A percentile compares a stretch with the other conserved stretches of the same genome.
Evolutionary conservation across 768 basidiomycete genomes (phyloP).

Genomic region (Termitomyces sp.): DNA sequence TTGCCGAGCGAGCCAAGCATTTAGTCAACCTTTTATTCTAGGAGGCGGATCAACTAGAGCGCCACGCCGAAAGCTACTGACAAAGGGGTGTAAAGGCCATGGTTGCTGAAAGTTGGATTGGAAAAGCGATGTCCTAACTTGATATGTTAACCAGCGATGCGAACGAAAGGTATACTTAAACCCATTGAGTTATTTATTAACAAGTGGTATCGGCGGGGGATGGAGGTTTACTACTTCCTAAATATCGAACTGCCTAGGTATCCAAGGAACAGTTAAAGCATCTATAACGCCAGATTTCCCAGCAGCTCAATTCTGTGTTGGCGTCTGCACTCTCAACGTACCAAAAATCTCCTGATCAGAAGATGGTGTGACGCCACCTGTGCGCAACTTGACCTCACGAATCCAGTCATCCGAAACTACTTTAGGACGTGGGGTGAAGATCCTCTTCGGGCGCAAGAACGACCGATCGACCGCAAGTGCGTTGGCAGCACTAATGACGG

Average conservation of each 20-base stretch:
- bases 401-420: slow-evolving; percentile 17
- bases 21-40: too few relatives aligned
- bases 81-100: neutral
- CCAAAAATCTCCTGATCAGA: slow-evolving; percentile 8
- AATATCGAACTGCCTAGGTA: neutral
- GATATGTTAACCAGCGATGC: neutral
- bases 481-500: slow-evolving; percentile 74
- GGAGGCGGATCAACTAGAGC: neutral
- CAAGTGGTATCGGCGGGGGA: neutral
- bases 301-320: slow-evolving; percentile 1
- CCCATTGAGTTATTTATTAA: neutral
- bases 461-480: slow-evolving; percentile 46
- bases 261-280: neutral
- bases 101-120: neutral
- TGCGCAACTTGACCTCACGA: slow-evolving; percentile 17
- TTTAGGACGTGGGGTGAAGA: slow-evolving; percentile 18
- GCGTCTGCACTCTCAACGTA: slow-evolving; percentile 9
- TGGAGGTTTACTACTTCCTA: neutral
- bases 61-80: neutral
- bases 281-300: neutral
- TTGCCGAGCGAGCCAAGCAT: neutral
- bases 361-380: slow-evolving; percentile 15
- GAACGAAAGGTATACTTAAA: neutral
- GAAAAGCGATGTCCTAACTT: too few relatives aligned
- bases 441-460: slow-evolving; percentile 36